Evolutionary conservation across 345 rosid species (phyloP).

Genomic region (Pseudoturritis turrita): DNA sequence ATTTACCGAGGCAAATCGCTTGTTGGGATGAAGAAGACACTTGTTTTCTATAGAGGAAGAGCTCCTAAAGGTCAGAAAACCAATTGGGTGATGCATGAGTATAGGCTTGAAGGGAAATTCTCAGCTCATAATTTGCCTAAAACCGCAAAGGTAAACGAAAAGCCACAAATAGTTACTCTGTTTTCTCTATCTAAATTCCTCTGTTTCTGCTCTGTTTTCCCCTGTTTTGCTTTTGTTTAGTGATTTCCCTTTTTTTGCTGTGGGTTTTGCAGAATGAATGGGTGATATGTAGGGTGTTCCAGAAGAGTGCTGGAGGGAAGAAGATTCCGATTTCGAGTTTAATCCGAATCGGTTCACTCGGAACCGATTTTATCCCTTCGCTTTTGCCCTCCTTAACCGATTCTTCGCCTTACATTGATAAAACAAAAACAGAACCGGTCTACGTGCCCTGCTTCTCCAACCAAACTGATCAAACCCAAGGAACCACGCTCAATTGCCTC

Average conservation of each 20-base stretch:
- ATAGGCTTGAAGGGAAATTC: conserved; percentile 65
- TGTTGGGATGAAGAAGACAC: conserved; percentile 95
- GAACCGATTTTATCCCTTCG: conserved; percentile 44
- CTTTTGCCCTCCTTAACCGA: conserved; percentile 68
- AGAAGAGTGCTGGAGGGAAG: conserved; percentile 71
- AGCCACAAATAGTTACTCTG: background rate
- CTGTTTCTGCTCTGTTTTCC: conserved; percentile 5
- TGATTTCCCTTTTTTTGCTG: background rate
- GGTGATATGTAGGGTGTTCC: conserved; percentile 89
- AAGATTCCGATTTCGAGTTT: conserved; percentile 63
- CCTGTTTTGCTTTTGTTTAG: background rate
- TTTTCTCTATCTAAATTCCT: background rate
- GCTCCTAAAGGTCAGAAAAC: conserved; percentile 89
- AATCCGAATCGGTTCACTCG: conserved; percentile 36
- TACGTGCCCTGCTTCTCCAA: conserved; percentile 99
- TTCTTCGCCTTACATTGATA: conserved; percentile 42
- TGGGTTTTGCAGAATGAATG: conserved; percentile 68
- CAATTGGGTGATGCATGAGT: conserved; percentile 96
- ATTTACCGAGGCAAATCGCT: conserved; percentile 63
- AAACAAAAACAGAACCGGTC: conserved; percentile 40
- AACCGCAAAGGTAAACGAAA: conserved; percentile 60
- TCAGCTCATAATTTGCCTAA: conserved; percentile 71
- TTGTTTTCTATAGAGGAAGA: conserved; percentile 87
- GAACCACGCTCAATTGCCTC: conserved; percentile 33
- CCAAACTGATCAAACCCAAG: conserved; percentile 36